Conservation (phyloP, 2,329 filamentous ascomycete species). For the Drechslera avenae region DNA sequence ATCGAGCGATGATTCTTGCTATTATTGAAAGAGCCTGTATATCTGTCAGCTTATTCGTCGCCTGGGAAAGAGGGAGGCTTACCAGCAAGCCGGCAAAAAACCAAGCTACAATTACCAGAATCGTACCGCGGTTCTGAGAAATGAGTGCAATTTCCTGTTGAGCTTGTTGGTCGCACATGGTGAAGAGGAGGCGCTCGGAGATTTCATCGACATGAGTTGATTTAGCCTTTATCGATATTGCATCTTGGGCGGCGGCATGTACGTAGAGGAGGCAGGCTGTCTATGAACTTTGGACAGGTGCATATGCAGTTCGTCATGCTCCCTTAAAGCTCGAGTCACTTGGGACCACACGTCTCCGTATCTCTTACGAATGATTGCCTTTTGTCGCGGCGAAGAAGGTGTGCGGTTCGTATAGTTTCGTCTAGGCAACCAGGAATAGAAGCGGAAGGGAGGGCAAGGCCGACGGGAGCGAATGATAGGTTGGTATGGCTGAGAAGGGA, state of each 20-base stretch:
- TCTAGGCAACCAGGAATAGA: slow-evolving; percentile 20
- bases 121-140: slow-evolving; percentile 32
- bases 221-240: slow-evolving; percentile 23
- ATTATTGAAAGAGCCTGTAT: slow-evolving; percentile 26
- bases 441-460: slow-evolving; percentile 12
- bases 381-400: slow-evolving; percentile 9
- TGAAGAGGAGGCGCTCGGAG: slow-evolving; percentile 17
- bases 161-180: slow-evolving; percentile 17
- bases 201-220: slow-evolving; percentile 27
- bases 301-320: slow-evolving; percentile 19
- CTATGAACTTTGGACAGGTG: slow-evolving; percentile 15
- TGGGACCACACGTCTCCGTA: slow-evolving; percentile 13
- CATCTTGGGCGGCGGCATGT: slow-evolving; percentile 7
- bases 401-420: slow-evolving; percentile 16
- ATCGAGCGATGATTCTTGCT: slow-evolving; percentile 24
- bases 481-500: slow-evolving; percentile 2
- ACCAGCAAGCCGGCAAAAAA: slow-evolving; percentile 33
- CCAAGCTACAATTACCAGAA: slow-evolving; percentile 36
- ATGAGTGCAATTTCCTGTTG: slow-evolving; percentile 26
- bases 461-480: slow-evolving; percentile 17
- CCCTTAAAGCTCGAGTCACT: slow-evolving; percentile 19
- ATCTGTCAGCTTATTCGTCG: slow-evolving; percentile 6
- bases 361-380: slow-evolving; percentile 20
- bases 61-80: neutral
- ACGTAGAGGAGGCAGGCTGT: slow-evolving; percentile 16